Percentiles rank a stretch among this genome's conserved stretches.
Evolutionary conservation across 2,329 filamentous ascomycete genomes (phyloP).

Genomic region (Pestalotiopsis fici): DNA sequence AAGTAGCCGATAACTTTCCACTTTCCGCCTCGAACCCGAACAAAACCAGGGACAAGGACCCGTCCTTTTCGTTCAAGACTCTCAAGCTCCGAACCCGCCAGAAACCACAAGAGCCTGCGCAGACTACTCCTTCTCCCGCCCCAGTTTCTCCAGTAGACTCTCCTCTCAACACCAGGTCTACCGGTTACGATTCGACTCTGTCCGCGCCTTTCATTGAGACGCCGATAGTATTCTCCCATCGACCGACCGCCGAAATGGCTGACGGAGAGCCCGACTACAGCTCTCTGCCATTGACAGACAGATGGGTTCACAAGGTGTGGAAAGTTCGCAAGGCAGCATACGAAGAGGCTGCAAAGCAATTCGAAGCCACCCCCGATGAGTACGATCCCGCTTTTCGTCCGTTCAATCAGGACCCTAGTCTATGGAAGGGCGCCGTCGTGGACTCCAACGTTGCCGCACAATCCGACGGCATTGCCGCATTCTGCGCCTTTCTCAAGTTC

Average conservation of each 20-base stretch:
- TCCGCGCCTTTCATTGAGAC: background rate
- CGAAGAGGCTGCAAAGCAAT: slow-evolving; percentile 86
- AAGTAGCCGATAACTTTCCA: slow-evolving; percentile 12
- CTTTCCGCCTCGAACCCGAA: background rate
- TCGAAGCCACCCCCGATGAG: slow-evolving; percentile 83
- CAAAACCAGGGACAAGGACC: background rate
- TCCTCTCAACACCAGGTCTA: background rate
- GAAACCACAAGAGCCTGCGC: slow-evolving; percentile 2
- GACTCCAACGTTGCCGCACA: slow-evolving; percentile 98
- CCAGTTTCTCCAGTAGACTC: background rate
- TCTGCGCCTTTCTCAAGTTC: slow-evolving; percentile 91
- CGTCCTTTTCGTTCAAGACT: slow-evolving; percentile 6
- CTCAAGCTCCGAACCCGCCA: background rate
- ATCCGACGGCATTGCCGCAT: slow-evolving; percentile 83
- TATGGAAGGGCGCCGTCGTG: slow-evolving; percentile 91
- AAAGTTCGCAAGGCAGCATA: slow-evolving; percentile 96
- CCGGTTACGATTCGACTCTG: background rate
- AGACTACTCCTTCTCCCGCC: background rate
- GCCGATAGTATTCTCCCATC: background rate
- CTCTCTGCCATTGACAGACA: slow-evolving; percentile 74
- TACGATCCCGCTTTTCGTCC: slow-evolving; percentile 82
- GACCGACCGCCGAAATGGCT: slow-evolving; percentile 59
- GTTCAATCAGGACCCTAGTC: slow-evolving; percentile 78
- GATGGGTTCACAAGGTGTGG: slow-evolving; percentile 92
- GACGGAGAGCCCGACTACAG: slow-evolving; percentile 83